Evolutionary conservation across 371 early-diverging fungal genomes (phyloP), one percentile per base, ranked within the genome.

Genomic region (Apophysomyces sp.): DNA sequence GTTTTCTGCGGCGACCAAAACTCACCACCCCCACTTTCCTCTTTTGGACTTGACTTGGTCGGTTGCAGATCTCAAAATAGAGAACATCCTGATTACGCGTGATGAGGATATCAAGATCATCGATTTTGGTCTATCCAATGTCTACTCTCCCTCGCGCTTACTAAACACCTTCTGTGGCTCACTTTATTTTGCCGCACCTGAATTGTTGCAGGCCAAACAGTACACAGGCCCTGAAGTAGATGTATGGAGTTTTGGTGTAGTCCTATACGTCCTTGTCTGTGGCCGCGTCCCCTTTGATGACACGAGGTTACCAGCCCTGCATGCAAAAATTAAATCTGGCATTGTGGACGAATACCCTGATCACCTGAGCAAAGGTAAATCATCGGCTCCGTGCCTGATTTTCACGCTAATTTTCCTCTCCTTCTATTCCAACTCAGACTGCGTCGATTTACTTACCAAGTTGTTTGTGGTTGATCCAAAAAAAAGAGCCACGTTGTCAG

Each of bases 141-240:
- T 94, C 40, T 92, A 87, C 63, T 88, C 88, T 24, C 85, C 82
- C 4, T 77, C 80, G 16, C 75, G 77, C 31, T 72, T 82, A 26
- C 69, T 94, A 53, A 81, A 80, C 52, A 94, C 94, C 1, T 93
- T 92, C 65, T 94, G 92, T 68, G 94, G 96, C 28, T 88, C 90
- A 29, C 78, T 92, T 11, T 91, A 94, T 34, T 92, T 80, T 66
- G 81, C 91, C 26, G 93, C 95, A 26, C 97, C 94, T 4, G 98
- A 97, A 74, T 80, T 97, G 59, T 74, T 97, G 44, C 80, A 85
- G n/a, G 90, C 93, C 13, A 79, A 87, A 34, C 77, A 83, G 30
- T 97, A 97, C 72, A 76, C 79, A 28, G 96, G 96, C 1, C 91
- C 93, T n/a, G 95, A 93, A 62, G 89, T 94, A 21, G 97, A 97